These are phyloP conservation scores for Sarocladium brachiariae DNA, from an alignment of 2,329 filamentous ascomycete species.

Conservation along the genomic window DNA sequence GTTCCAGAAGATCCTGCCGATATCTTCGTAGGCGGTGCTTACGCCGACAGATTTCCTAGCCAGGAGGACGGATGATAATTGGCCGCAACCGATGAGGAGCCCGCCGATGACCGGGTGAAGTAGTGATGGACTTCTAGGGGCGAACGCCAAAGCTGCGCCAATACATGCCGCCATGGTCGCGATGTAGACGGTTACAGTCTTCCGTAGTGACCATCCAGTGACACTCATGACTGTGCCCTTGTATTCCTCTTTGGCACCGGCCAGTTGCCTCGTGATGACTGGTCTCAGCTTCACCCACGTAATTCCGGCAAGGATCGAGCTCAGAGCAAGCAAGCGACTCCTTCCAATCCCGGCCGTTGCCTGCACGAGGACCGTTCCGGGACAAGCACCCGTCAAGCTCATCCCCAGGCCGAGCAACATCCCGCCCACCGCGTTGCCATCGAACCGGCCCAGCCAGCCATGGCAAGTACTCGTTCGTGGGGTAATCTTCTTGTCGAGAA, in stretches of 20 bases:
- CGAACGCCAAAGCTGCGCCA: neutral
- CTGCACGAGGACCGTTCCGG: constrained; percentile 12
- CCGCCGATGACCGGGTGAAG: constrained; percentile 11
- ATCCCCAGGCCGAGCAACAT: constrained; percentile 12
- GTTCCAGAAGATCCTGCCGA: constrained; percentile 11
- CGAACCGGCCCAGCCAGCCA: constrained; percentile 9
- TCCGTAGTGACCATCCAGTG: constrained; percentile 8
- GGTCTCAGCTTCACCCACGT: constrained; percentile 11
- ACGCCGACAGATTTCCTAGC: constrained; percentile 11
- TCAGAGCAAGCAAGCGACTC: constrained; percentile 9
- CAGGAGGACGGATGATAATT: constrained; percentile 10
- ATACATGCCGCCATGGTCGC: constrained; percentile 9
- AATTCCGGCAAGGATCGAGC: constrained; percentile 8
- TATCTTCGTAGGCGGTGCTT: constrained; percentile 11
- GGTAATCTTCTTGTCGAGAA: constrained; percentile 5
- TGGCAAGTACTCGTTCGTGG: constrained; percentile 5
- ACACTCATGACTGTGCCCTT: constrained; percentile 9
- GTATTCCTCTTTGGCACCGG: neutral
- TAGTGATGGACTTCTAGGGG: constrained; percentile 9
- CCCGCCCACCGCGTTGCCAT: constrained; percentile 12
- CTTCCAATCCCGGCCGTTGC: constrained; percentile 10
- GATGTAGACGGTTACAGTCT: constrained; percentile 6
- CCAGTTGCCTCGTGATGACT: neutral
- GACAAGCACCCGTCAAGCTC: constrained; percentile 12
- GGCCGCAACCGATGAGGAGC: constrained; percentile 11